Evolutionary conservation across 805 yeast species (phyloP).

Genomic region (Lipomyces starkeyi): DNA sequence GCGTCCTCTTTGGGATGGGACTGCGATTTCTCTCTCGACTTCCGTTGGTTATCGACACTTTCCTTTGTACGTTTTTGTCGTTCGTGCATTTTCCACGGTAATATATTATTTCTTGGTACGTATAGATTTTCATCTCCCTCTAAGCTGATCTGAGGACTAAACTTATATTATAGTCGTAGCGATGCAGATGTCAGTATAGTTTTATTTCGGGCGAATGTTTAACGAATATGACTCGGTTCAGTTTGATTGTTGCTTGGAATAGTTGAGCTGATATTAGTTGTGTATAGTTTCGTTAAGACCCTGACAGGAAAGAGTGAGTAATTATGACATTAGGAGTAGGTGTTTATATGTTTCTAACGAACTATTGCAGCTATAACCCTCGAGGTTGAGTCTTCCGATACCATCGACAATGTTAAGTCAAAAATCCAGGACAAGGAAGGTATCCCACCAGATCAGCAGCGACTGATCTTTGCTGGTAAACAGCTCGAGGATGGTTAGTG

Average conservation of each 20-base stretch:
- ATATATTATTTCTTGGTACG: conserved; percentile 4
- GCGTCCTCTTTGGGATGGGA: neutral
- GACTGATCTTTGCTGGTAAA: conserved; percentile 99
- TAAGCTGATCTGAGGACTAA: neutral
- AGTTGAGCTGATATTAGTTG: neutral
- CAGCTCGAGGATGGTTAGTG: conserved; percentile 80
- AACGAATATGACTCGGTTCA: neutral
- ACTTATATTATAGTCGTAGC: conserved; percentile 13
- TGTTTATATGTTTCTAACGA: neutral
- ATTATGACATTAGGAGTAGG: neutral
- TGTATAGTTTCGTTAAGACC: conserved; percentile 46
- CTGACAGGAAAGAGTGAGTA: conserved; percentile 47
- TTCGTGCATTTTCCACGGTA: neutral
- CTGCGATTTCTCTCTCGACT: neutral
- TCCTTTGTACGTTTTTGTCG: too few species aligned
- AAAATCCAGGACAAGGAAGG: conserved; percentile 99
- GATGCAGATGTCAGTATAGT: conserved; percentile 37
- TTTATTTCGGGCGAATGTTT: neutral
- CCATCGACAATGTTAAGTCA: conserved; percentile 98
- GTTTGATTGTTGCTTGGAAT: neutral
- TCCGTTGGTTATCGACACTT: too few species aligned
- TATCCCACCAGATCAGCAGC: conserved; percentile 99
- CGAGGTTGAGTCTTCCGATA: conserved; percentile 98
- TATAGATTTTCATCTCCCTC: neutral
- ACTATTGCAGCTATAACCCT: conserved; percentile 67